Conservation (phyloP, 1,139 yeast species). For the Blastobotrys indianensis region DNA sequence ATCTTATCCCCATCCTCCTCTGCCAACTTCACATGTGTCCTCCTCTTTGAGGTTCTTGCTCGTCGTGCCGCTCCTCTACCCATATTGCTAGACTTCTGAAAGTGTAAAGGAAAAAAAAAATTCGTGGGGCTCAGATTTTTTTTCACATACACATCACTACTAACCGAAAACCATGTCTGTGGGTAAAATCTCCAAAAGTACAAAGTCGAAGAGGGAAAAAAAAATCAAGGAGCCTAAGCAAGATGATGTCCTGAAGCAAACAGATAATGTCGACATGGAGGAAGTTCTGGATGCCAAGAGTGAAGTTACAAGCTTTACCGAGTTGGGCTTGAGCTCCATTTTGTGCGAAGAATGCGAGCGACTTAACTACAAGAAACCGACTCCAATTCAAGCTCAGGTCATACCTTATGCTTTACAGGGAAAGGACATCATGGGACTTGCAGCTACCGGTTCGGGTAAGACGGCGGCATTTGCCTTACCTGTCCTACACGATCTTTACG, state of each 20-base stretch:
- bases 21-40: constrained; percentile 70
- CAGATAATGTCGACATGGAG: constrained; percentile 2
- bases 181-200: constrained; percentile 6
- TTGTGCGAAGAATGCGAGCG: constrained; percentile 66
- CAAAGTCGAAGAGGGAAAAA: constrained; percentile 8
- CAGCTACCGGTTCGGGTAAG: constrained; percentile 97
- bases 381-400: constrained; percentile 89
- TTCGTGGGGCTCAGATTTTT: constrained; percentile 10
- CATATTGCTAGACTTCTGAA: constrained; percentile 13
- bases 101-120: constrained; percentile 6
- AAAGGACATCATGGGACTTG: constrained; percentile 96
- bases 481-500: constrained; percentile 83
- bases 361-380: constrained; percentile 79
- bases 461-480: constrained; percentile 96
- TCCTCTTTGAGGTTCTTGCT: constrained; percentile 47
- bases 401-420: constrained; percentile 91
- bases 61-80: constrained; percentile 18
- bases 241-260: background rate
- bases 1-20: constrained; percentile 67
- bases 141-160: background rate
- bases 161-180: background rate
- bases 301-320: constrained; percentile 36
- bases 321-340: constrained; percentile 65
- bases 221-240: background rate
- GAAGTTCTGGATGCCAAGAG: constrained; percentile 17